Evolutionary conservation across 768 basidiomycete species (phyloP).

Genomic region (Lentinula guzmanii): DNA sequence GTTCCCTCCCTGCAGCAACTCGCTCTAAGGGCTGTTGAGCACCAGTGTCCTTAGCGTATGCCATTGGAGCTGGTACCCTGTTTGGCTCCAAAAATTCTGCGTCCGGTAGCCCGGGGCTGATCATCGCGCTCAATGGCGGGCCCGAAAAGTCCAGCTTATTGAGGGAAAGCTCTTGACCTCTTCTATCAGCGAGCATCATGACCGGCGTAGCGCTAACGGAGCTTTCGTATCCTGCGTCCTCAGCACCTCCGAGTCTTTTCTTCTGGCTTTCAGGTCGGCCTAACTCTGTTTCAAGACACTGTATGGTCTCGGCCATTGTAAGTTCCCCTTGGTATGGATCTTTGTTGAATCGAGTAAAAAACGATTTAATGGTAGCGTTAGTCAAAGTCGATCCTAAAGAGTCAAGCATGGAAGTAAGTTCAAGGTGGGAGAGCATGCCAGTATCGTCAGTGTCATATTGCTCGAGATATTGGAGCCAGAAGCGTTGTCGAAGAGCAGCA

Average conservation of each 20-base stretch:
- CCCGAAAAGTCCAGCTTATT: constrained; percentile 62
- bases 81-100: constrained; percentile 18
- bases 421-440: constrained; percentile 66
- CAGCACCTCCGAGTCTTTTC: constrained; percentile 52
- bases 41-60: constrained; percentile 35
- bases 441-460: constrained; percentile 92
- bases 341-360: constrained; percentile 72
- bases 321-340: constrained; percentile 61
- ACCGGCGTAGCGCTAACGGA: constrained; percentile 47
- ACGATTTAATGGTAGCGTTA: constrained; percentile 67
- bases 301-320: constrained; percentile 72
- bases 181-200: constrained; percentile 29
- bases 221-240: constrained; percentile 36
- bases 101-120: constrained; percentile 12
- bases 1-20: constrained; percentile 17
- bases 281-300: constrained; percentile 82
- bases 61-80: constrained; percentile 4
- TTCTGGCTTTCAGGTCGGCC: constrained; percentile 68
- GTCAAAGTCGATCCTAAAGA: constrained; percentile 93
- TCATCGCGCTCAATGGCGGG: constrained; percentile 27
- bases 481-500: constrained; percentile 80
- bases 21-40: constrained; percentile 36
- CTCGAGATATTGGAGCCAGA: constrained; percentile 84
- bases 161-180: constrained; percentile 38
- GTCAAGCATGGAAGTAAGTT: constrained; percentile 93